phyloP scores from a whole-genome alignment of 2,329 filamentous ascomycete genomes.

The Neoarthrinium moseri region DNA sequence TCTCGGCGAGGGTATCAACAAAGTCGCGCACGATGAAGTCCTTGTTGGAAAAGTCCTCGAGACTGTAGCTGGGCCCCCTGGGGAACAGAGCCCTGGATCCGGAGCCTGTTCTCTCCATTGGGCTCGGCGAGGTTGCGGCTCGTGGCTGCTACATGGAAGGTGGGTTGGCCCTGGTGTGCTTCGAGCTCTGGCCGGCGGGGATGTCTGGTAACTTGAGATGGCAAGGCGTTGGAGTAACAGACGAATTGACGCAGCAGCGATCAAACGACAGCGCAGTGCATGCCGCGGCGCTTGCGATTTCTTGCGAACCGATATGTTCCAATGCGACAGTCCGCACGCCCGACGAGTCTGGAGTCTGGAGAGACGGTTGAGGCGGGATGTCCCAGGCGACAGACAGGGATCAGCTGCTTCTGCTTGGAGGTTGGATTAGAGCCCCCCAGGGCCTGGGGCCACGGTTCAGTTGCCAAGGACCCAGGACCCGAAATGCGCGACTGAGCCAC shows the following conservation, averaged over 20 bases:
- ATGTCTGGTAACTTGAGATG: background rate
- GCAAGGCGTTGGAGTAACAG: too few relatives aligned
- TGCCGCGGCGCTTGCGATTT: too few relatives aligned
- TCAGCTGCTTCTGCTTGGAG: background rate
- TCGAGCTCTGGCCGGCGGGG: background rate
- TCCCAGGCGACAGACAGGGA: slow-evolving; percentile 2
- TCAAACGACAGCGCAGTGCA: too few relatives aligned
- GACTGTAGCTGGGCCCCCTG: slow-evolving; percentile 76
- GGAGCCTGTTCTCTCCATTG: slow-evolving; percentile 41
- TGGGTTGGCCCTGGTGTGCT: too few relatives aligned
- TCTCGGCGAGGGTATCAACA: slow-evolving; percentile 87
- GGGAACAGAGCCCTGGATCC: slow-evolving; percentile 70
- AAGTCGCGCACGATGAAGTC: slow-evolving; percentile 99
- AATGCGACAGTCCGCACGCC: too few relatives aligned
- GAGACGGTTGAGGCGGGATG: slow-evolving; percentile 1
- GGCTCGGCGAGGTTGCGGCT: slow-evolving; percentile 18
- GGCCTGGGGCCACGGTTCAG: background rate
- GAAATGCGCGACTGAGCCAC: slow-evolving; percentile 5
- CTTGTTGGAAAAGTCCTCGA: slow-evolving; percentile 84
- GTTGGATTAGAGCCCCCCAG: background rate
- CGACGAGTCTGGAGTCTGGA: too few relatives aligned
- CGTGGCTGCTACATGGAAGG: slow-evolving; percentile 19
- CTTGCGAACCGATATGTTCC: too few relatives aligned
- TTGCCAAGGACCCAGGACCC: slow-evolving; percentile 2
- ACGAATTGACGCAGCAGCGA: too few relatives aligned